These are phyloP conservation scores for Paramecium caudatum DNA, from an alignment of 73 alveolate genomes.

Conservation along the genomic window DNA sequence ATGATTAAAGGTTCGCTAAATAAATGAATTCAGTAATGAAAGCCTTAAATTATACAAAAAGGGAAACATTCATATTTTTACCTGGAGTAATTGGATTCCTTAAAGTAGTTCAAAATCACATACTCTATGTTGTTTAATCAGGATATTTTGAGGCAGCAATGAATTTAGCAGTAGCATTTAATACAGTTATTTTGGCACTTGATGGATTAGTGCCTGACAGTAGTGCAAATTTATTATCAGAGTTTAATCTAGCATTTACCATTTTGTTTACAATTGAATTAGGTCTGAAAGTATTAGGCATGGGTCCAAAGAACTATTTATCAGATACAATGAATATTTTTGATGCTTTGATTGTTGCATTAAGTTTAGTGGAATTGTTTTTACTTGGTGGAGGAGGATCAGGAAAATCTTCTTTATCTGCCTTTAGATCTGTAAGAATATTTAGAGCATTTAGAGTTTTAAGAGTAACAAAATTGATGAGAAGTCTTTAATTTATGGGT, in stretches of 20 bases:
- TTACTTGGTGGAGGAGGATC: conserved; percentile 65
- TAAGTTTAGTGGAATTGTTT: conserved; percentile 70
- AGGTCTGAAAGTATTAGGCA: conserved; percentile 87
- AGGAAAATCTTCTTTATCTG: conserved; percentile 71
- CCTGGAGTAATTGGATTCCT: conserved; percentile 20
- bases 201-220: conserved; percentile 70
- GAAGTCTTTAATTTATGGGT: conserved; percentile 86
- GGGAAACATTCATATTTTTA: background rate
- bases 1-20: conserved; percentile 21
- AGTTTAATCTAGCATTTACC: conserved; percentile 84
- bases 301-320: conserved; percentile 81
- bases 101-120: background rate
- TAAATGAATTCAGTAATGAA: conserved; percentile 13
- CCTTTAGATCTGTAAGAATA: conserved; percentile 84
- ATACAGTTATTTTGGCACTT: conserved; percentile 90
- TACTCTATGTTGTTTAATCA: conserved; percentile 7
- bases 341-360: conserved; percentile 71
- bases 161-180: conserved; percentile 86
- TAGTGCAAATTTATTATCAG: conserved; percentile 13
- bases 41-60: conserved; percentile 39
- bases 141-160: conserved; percentile 65
- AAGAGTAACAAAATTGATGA: conserved; percentile 87
- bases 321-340: conserved; percentile 79
- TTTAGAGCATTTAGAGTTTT: conserved; percentile 89
- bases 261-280: conserved; percentile 87